Base-by-base conservation (phyloP, 176 grass and related monocot species). In the Thalia dealbata region DNA sequence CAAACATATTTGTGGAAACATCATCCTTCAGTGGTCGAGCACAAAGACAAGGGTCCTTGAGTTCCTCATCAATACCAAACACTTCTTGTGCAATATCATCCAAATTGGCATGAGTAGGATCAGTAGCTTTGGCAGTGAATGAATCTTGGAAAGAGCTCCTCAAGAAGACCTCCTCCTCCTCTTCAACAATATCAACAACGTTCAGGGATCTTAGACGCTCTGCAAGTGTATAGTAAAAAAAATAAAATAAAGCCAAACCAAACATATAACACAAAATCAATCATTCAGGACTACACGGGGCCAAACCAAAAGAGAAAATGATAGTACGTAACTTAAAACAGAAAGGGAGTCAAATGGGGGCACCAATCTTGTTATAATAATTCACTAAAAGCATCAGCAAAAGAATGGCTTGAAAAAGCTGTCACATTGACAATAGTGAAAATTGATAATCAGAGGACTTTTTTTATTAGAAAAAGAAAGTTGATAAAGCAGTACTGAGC, bases 81-180 rank as follows among this genome's bases (percentile, higher is more conserved):
- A 71, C 73, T 80, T 84, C 75, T 76, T 82, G 81, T 32, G 61
- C 73, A 78, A 88, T 73, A 82, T 75, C 88, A 78, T 84, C 89
- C 29, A 75, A 58, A 69, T 71, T 82, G 82, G 75, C 75, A 72
- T 86, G 71, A 61, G 80, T 84, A 14, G 67, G 73, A 75, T 71
- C 73, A 21, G 72, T 67, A 76, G 80, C 76, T 63, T 86, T 92
- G 74, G 81, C 79, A 84, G 52, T 77, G 73, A 84, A 75, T 63
- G 88, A 74, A 82, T 86, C 72, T 85, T 84, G 75, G 64, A 70
- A 74, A 70, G 79, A 79, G 50, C 89, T 84, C 50, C 89, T 88
- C 32, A 97, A 67, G 79, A 90, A 88, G 62, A 74, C 44, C 81
- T 92, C 95, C 84, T 97, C 95, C 12, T 97, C 95, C 78, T 97